Percentiles rank a stretch among this genome's conserved stretches.
These are phyloP conservation scores for Lentinula sp. DNA, from an alignment of 768 basidiomycete genomes.

Conservation along the genomic window DNA sequence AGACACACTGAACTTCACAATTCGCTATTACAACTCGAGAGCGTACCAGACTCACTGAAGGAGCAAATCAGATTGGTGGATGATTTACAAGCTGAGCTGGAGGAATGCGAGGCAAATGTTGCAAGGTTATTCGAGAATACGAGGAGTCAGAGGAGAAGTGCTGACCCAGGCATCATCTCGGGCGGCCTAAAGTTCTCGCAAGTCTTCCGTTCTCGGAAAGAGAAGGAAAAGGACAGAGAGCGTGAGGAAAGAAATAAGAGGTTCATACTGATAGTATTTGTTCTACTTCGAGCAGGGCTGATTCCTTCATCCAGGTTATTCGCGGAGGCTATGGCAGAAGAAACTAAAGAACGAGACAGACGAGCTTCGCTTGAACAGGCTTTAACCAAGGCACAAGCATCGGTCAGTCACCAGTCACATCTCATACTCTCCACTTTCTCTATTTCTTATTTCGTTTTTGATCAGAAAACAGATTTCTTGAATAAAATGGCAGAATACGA, in stretches of 20 bases:
- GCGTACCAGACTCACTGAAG: neutral
- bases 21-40: neutral
- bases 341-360: neutral
- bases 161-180: neutral
- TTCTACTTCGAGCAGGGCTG: neutral
- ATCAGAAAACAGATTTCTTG: constrained; percentile 1
- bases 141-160: neutral
- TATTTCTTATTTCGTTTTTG: neutral
- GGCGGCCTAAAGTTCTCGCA: neutral
- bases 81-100: neutral
- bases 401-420: neutral
- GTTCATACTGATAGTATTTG: neutral
- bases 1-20: constrained; percentile 1
- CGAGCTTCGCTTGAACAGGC: neutral
- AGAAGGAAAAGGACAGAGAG: neutral
- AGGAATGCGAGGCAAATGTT: constrained; percentile 3
- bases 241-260: constrained; percentile 3
- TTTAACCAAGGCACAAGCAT: neutral
- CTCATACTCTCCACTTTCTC: neutral
- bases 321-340: constrained; percentile 2
- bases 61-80: neutral
- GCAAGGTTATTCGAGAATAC: constrained; percentile 3
- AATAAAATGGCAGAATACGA: constrained; percentile 1
- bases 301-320: neutral
- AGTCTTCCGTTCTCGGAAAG: neutral